Evolutionary conservation across 257 asterid genomes (phyloP).

Genomic region (Lycium barbarum): DNA sequence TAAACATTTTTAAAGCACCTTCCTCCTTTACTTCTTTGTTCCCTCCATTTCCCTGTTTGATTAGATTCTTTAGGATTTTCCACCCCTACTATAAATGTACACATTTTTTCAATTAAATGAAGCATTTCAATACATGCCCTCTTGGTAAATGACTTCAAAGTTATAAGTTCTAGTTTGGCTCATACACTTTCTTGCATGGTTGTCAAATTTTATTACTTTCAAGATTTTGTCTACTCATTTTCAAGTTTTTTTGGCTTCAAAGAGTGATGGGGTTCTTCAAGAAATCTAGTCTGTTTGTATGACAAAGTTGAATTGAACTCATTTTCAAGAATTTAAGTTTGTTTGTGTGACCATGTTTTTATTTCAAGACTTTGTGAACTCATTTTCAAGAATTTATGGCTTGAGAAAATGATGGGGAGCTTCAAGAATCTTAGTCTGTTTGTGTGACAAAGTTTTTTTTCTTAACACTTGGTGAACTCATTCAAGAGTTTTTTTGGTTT

Average conservation of each 20-base stretch:
- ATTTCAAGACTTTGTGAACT: constrained; percentile 24
- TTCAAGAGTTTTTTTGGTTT: neutral
- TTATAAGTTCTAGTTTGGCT: constrained; percentile 15
- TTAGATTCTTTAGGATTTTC: constrained; percentile 37
- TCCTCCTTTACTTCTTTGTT: constrained; percentile 35
- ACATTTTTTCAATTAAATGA: neutral
- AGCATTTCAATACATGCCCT: neutral
- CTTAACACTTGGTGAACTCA: neutral
- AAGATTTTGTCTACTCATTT: neutral
- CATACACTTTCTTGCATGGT: constrained; percentile 10
- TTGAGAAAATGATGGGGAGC: neutral
- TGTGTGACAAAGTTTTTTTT: neutral
- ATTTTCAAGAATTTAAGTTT: constrained; percentile 9
- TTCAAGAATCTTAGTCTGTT: neutral
- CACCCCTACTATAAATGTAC: neutral
- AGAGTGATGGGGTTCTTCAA: constrained; percentile 48
- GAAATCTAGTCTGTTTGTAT: constrained; percentile 27
- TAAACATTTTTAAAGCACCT: constrained; percentile 47
- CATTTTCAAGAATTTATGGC: neutral
- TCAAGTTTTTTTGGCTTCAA: neutral
- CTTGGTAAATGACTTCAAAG: neutral
- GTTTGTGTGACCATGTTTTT: constrained; percentile 42
- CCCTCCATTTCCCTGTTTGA: constrained; percentile 38
- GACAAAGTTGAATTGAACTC: neutral
- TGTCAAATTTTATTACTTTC: neutral